Evolutionary conservation across 2,329 filamentous ascomycete genomes (phyloP), one percentile per base, ranked within the genome.

Genomic region (Colletotrichum sp.): DNA sequence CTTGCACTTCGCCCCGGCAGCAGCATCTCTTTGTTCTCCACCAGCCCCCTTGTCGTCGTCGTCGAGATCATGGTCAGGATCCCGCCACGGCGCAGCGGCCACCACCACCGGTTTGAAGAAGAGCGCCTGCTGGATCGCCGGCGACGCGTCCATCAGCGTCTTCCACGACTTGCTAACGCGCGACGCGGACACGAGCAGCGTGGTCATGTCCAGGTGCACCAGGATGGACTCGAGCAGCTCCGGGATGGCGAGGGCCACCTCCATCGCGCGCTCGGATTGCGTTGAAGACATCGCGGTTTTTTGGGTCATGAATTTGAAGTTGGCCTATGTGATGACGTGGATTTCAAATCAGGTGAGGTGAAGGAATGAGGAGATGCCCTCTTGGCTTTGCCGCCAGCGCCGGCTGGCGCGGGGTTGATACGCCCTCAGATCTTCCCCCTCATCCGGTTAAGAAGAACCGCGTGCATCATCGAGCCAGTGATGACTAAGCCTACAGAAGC

Each of bases 171-270:
- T 80, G 59, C 78, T 79, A 25, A 83, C 80, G 2, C 81, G 80
- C 8, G 72, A 71, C 27, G 76, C 79, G 8, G 80, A 80, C 8
- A 79, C 75, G 12, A 83, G 79, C 4, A 82, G 78, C 6, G 80
- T 81, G 15, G 75, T 73, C 76, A 80, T 79, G 74, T 82, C 81
- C 8, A 81, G 71, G 11, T 79, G 76, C 16, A 78, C 44, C 25
- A 83, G 68, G 34, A 82, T 80, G 36, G 78, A 77, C 61, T 83
- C 82, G 30, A 82, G 72, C 6, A 83, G 70, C 74, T 83, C 82
- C 8, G 80, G 77, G 44, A 78, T 68, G 66, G 67, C 68, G 25
- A 81, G 67, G 5, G 57, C 72, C 13, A 29, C 34, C 30, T 75
- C 63, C 72, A 59, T 67, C 22, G 61, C 67, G 8, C 44, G 34